A percentile compares a stretch with the other conserved stretches of the same genome.
These are phyloP conservation scores for Trichoderma gracile DNA, from an alignment of 2,329 filamentous ascomycete species.

Conservation along the genomic window DNA sequence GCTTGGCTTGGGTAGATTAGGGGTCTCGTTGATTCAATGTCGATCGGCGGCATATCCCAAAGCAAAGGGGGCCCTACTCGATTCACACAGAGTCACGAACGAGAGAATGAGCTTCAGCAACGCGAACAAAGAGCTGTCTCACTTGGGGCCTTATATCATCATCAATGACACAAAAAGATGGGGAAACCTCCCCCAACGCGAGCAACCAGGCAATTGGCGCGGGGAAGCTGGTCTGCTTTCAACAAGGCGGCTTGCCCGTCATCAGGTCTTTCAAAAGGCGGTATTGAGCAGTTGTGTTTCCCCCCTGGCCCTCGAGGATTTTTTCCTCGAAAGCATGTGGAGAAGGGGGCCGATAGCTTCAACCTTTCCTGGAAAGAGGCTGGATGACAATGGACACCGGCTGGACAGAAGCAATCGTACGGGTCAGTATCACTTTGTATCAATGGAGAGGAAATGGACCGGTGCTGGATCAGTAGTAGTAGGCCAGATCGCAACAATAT, in stretches of 20 bases:
- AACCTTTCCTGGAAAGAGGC: neutral
- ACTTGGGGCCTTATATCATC: constrained; percentile 22
- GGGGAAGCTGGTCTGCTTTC: constrained; percentile 25
- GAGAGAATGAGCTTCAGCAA: neutral
- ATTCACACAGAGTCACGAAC: constrained; percentile 4
- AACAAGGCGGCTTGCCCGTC: constrained; percentile 4
- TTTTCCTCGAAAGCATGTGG: neutral
- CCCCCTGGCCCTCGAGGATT: constrained; percentile 6
- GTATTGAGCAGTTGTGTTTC: constrained; percentile 16
- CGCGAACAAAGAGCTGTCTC: constrained; percentile 3
- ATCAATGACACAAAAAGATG: constrained; percentile 9
- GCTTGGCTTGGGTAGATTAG: neutral
- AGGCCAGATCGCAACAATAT: constrained; percentile 9
- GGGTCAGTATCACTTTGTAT: neutral
- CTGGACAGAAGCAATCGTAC: neutral
- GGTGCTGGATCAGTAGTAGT: constrained; percentile 7
- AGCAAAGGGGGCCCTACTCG: neutral
- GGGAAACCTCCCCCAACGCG: constrained; percentile 19
- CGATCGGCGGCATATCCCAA: neutral
- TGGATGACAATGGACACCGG: neutral
- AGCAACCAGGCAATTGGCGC: constrained; percentile 20
- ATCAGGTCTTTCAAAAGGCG: constrained; percentile 23
- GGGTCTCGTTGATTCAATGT: neutral
- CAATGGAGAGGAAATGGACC: neutral
- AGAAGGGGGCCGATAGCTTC: constrained; percentile 1